Base-by-base conservation (phyloP, 768 basidiomycete species). In the Leccinum variicolor region DNA sequence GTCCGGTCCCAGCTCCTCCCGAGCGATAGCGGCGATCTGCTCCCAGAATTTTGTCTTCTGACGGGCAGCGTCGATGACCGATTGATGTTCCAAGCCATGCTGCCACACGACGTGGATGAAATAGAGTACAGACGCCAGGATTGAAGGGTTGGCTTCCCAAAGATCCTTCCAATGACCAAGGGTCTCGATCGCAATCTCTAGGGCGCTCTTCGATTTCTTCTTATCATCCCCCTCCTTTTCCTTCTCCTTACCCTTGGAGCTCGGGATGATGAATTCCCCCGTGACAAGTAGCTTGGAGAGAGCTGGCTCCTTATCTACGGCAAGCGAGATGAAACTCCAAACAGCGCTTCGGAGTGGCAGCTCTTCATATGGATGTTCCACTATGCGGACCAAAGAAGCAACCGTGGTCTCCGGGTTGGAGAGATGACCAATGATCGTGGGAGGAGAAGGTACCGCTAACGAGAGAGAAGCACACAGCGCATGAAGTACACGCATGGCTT, bases 241-340 rank as follows among this genome's bases (percentile, higher is more conserved):
- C 39, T 72, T 71, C 8, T 68, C 74, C 58, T 75, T 77, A 10
- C 75, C 77, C 64, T 79, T 81, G 54, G 71, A 62, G 36, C 58
- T 66, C 3, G 83, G 81, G 4, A 79, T 73, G 50, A 80, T 80
- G 62, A 91, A 87, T 43, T 83, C 81, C 3, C 92, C 93, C 0
- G 84, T 80, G 31, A 94, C 86, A 57, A 94, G 86, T 26, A 97
- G 76, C 54, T 84, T 79, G 2, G 89, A 86, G 5, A 96, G 77
- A 0, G 94, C 92, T 1, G 95, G 93, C 67, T 94, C 93, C 59
- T 87, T 88, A 64, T 91, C 86, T 14, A 95, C 84, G 1, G 90
- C 87, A 17, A 91, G 77, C 0, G 89, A 75, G 39, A 96, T 85
- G 61, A 96, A 88, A 60, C 81, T 82, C 94, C 95, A 98, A 6